phyloP scores from a whole-genome alignment of 75 land plant species.

The Isoetes taiwanensis region DNA sequence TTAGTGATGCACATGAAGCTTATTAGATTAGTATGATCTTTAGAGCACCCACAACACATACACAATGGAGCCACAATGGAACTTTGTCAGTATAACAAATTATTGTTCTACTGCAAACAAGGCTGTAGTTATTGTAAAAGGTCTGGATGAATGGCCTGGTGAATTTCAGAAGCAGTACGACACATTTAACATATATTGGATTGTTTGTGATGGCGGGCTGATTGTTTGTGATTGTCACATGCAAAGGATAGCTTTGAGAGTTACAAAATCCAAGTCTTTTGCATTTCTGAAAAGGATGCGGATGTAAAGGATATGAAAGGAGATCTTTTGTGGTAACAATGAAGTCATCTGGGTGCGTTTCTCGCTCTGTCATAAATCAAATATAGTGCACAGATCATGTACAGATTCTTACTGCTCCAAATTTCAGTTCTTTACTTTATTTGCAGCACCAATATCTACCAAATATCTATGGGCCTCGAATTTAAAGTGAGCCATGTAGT shows the following conservation, averaged over 20 bases:
- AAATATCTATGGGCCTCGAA: too few relatives aligned
- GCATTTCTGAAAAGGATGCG: background rate
- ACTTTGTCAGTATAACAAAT: background rate
- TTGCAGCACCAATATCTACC: too few relatives aligned
- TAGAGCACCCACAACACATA: too few relatives aligned
- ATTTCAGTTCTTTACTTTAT: too few relatives aligned
- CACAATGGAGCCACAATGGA: too few relatives aligned
- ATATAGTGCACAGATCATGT: too few relatives aligned
- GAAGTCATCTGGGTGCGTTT: too few relatives aligned
- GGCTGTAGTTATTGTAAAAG: slow-evolving; percentile 1
- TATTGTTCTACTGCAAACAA: slow-evolving; percentile 5
- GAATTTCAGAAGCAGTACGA: slow-evolving; percentile 1
- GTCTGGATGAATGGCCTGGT: background rate
- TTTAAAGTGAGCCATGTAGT: too few relatives aligned
- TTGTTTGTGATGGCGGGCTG: slow-evolving; percentile 1
- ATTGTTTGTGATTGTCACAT: background rate
- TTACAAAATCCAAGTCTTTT: slow-evolving; percentile 1
- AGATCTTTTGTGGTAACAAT: slow-evolving; percentile 1
- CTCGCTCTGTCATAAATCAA: too few relatives aligned
- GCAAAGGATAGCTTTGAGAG: slow-evolving; percentile 3
- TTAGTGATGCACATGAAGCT: too few relatives aligned
- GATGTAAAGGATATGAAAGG: background rate
- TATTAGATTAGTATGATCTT: too few relatives aligned
- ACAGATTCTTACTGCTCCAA: too few relatives aligned
- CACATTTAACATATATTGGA: background rate